Conservation (phyloP, 805 yeast genomes). For the Teunomyces funiuensis region DNA sequence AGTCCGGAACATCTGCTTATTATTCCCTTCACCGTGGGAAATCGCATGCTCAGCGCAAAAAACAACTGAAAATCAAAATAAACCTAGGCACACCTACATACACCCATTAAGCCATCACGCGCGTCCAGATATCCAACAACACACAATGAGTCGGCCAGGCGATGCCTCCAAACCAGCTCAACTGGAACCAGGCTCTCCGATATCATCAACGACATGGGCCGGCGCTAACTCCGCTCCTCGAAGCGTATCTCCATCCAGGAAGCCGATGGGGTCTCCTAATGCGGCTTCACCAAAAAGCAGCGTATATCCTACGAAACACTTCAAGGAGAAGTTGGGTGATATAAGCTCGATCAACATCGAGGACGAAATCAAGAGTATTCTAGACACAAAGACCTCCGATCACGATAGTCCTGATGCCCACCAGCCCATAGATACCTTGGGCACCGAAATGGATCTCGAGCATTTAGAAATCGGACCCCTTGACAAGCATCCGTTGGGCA, state of each 20-base stretch:
- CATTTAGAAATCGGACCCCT: constrained; percentile 15
- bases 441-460: constrained; percentile 7
- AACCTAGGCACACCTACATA: constrained; percentile 4
- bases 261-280: background rate
- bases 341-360: constrained; percentile 8
- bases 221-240: background rate
- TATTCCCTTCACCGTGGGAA: background rate
- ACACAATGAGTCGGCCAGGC: constrained; percentile 7
- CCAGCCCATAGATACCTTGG: constrained; percentile 1
- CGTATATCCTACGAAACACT: background rate
- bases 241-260: constrained; percentile 1
- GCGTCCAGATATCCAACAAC: background rate
- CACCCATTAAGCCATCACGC: background rate
- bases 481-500: constrained; percentile 7
- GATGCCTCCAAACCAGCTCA: constrained; percentile 4
- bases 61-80: constrained; percentile 4
- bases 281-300: constrained; percentile 1
- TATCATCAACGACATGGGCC: background rate
- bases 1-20: no score
- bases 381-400: constrained; percentile 7
- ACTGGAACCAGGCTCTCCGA: no score
- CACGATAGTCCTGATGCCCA: background rate
- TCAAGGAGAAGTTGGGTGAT: constrained; percentile 1
- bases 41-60: constrained; percentile 6
- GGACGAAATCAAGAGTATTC: constrained; percentile 12